Evolutionary conservation across 2,329 filamentous ascomycete genomes (phyloP), one percentile per base, ranked within the genome.

Genomic region (Tolypocladium album): DNA sequence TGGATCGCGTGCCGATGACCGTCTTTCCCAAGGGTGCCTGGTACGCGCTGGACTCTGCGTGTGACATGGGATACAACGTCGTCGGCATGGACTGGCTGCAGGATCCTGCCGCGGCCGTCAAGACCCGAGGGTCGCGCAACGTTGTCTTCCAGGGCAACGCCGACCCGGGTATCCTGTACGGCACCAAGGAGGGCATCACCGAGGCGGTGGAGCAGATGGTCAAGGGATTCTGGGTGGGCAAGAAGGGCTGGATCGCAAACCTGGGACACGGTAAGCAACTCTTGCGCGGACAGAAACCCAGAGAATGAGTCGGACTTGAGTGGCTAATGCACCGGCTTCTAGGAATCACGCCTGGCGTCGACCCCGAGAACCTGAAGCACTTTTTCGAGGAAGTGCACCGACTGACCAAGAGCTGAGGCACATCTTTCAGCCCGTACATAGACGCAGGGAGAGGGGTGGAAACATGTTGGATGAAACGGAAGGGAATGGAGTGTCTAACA

Each of bases 1-100:
- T 93, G 58, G 89, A 92, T 61, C 81, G 79, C 13, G 93, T 99
- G 3, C 94, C 94, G 3, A 97, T 97, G 92, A 95, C 92, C 6
- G 92, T 97, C 31, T 99, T 99, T 74, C 92, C 94, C 42, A 99
- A 99, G 79, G 94, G 94, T 13, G 93, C 94, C 13, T 97, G 94
- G 90, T 94, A 96, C 74, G 91, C 92, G 4, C 81, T 99, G 56
- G 90, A 97, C 67, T 86, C 89, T 39, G 83, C 94, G 24, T 97
- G 92, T 77, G 79, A 92, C 69, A 84, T 92, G 20, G 92, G 92
- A 47, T 99, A 97, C 78, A 85, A 97, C 69, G 91, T 97, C 43
- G 89, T 99, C 60, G 91, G 94, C 6, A 80, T 99, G 65, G 94
- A 99, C 76, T 99, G 94, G 94, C 80, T 95, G 56, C 89, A 97